Percentiles rank a stretch among this genome's conserved stretches.
Evolutionary conservation across 2,329 filamentous ascomycete species (phyloP).

Genomic region (Fusarium concolor): DNA sequence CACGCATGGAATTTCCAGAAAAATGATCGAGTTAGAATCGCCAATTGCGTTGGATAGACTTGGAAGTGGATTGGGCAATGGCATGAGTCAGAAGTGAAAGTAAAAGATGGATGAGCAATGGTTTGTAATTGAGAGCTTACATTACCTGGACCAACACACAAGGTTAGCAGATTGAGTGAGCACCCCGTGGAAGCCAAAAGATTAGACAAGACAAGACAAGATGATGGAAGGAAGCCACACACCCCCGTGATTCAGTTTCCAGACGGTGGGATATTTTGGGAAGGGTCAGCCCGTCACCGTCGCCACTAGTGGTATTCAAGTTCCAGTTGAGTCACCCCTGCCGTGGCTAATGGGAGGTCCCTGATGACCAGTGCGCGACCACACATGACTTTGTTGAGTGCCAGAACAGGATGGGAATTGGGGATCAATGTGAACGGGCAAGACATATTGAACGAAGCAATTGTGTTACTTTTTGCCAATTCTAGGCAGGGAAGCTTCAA

Average conservation of each 20-base stretch:
- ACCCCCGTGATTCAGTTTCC: constrained; percentile 27
- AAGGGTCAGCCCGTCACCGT: constrained; percentile 36
- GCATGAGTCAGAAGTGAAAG: not conserved
- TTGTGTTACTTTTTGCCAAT: constrained; percentile 6
- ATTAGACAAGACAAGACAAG: constrained; percentile 1
- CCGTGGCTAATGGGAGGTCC: constrained; percentile 33
- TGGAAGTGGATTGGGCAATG: constrained; percentile 7
- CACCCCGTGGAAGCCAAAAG: not conserved
- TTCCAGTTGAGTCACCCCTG: constrained; percentile 29
- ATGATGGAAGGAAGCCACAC: constrained; percentile 26
- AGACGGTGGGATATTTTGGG: constrained; percentile 43
- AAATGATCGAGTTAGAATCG: constrained; percentile 4
- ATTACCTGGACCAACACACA: not conserved
- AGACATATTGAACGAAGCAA: not conserved
- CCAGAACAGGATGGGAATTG: constrained; percentile 9
- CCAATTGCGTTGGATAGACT: constrained; percentile 6
- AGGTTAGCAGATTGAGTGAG: not conserved
- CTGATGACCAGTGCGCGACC: constrained; percentile 37
- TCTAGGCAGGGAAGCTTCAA: not conserved
- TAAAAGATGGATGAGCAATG: constrained; percentile 5
- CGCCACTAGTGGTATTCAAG: not conserved
- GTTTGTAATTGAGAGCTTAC: constrained; percentile 25
- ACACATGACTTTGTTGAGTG: constrained; percentile 32
- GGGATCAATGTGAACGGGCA: constrained; percentile 2
- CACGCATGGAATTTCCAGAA: not conserved